phyloP scores from a whole-genome alignment of 441 rosid genomes.

The Cnidoscolus chayamansa region DNA sequence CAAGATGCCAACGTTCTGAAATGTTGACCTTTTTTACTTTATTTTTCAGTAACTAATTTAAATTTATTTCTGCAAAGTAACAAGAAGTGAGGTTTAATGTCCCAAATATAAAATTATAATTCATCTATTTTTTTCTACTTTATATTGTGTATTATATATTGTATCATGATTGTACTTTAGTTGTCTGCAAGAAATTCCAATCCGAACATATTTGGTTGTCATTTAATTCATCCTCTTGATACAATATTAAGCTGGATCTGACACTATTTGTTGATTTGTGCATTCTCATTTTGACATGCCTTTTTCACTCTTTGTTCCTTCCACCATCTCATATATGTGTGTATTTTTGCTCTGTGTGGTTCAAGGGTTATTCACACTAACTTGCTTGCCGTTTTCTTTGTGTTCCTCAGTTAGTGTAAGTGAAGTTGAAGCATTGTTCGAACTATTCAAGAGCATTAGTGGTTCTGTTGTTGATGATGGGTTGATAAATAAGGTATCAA shows the following conservation, averaged over 20 bases:
- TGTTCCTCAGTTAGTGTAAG: slow-evolving; percentile 78
- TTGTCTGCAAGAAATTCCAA: not conserved
- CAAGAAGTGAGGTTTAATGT: too few relatives aligned
- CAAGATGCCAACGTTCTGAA: too few relatives aligned
- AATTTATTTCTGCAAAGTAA: too few relatives aligned
- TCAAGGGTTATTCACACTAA: not conserved
- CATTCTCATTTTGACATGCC: not conserved
- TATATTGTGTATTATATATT: not conserved
- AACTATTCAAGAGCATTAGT: slow-evolving; percentile 92
- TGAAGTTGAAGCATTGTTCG: slow-evolving; percentile 98
- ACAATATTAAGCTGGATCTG: not conserved
- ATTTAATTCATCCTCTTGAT: not conserved
- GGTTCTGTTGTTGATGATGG: slow-evolving; percentile 94
- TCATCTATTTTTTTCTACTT: too few relatives aligned
- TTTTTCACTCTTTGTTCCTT: not conserved
- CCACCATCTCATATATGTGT: not conserved
- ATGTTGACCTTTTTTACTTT: too few relatives aligned
- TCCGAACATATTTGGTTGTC: not conserved
- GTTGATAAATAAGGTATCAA: slow-evolving; percentile 76
- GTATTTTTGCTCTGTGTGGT: not conserved
- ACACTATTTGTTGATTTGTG: not conserved
- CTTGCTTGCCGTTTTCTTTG: slow-evolving; percentile 7
- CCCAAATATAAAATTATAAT: too few relatives aligned
- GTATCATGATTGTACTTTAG: not conserved
- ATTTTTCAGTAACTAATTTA: too few relatives aligned